Conservation (phyloP, 139 green algal genomes). For the Chlamydomonas applanata region DNA sequence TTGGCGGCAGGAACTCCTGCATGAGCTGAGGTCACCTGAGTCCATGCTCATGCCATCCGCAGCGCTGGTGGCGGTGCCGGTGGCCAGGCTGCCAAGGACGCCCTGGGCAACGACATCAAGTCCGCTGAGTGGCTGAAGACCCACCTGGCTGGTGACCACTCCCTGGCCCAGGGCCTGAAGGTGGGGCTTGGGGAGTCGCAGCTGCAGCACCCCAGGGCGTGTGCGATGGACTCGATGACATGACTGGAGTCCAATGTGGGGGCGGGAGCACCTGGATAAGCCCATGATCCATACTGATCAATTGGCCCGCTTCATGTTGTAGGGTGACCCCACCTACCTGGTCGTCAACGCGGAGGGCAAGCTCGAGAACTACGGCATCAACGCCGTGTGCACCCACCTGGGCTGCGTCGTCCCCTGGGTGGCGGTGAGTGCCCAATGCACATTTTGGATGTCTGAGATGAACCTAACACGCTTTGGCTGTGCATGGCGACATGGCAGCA, state of each 20-base stretch:
- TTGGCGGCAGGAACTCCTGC: not conserved
- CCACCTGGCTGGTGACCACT: slow-evolving; percentile 82
- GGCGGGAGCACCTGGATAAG: not conserved
- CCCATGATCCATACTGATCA: not conserved
- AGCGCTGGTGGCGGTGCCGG: slow-evolving; percentile 73
- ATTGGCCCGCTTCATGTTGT: slow-evolving; percentile 7
- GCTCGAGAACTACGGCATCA: slow-evolving; percentile 94
- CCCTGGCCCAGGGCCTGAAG: slow-evolving; percentile 95
- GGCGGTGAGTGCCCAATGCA: slow-evolving; percentile 40
- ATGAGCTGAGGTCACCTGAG: not conserved
- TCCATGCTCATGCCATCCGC: slow-evolving; percentile 12
- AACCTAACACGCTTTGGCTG: no score
- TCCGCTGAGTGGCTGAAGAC: slow-evolving; percentile 77
- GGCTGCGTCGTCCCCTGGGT: slow-evolving; percentile 99
- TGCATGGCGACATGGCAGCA: not conserved
- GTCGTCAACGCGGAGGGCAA: slow-evolving; percentile 81
- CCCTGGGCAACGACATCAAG: slow-evolving; percentile 93
- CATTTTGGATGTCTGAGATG: no score
- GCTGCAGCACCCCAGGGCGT: not conserved
- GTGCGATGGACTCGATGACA: not conserved
- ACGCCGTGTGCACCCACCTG: slow-evolving; percentile 99
- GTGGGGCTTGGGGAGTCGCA: slow-evolving; percentile 23
- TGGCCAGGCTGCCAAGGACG: slow-evolving; percentile 91
- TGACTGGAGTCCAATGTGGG: not conserved
- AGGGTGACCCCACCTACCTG: slow-evolving; percentile 98